These are phyloP conservation scores for Hemisphaericaspora xylofermentans DNA, from an alignment of 1,139 yeast species.

Conservation along the genomic window DNA sequence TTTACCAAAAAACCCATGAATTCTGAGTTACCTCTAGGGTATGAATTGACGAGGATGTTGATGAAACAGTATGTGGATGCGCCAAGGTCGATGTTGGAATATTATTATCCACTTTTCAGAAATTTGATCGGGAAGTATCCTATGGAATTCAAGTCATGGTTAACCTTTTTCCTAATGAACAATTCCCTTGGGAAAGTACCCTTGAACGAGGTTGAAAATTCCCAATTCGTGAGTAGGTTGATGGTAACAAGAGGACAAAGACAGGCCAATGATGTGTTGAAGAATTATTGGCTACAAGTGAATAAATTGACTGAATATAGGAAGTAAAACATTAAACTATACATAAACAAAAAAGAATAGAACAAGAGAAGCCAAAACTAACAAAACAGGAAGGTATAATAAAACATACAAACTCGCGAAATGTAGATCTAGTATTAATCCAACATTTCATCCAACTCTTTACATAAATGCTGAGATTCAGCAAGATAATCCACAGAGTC, in stretches of 20 bases:
- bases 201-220: slow-evolving; percentile 15
- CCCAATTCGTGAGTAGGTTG: slow-evolving; percentile 52
- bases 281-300: slow-evolving; percentile 61
- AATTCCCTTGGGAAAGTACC: slow-evolving; percentile 14
- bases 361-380: slow-evolving; percentile 2
- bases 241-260: slow-evolving; percentile 65
- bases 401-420: too few relatives aligned
- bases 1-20: slow-evolving; percentile 25
- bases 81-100: slow-evolving; percentile 62
- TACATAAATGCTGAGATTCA: slow-evolving; percentile 62
- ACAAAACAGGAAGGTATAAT: too few relatives aligned
- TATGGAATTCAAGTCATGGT: slow-evolving; percentile 47
- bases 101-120: slow-evolving; percentile 55
- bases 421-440: too few relatives aligned
- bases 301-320: slow-evolving; percentile 51
- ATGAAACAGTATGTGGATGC: slow-evolving; percentile 41
- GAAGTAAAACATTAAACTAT: slow-evolving; percentile 4
- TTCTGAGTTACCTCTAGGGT: slow-evolving; percentile 30
- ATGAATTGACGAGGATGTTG: slow-evolving; percentile 28
- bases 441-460: slow-evolving; percentile 45
- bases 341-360: neutral
- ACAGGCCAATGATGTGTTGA: slow-evolving; percentile 54
- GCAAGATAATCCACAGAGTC: slow-evolving; percentile 56
- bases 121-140: slow-evolving; percentile 54
- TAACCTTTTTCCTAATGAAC: slow-evolving; percentile 27